Evolutionary conservation across 2,329 filamentous ascomycete genomes (phyloP), one percentile per base, ranked within the genome.

Genomic region (Ascochyta koolunga): DNA sequence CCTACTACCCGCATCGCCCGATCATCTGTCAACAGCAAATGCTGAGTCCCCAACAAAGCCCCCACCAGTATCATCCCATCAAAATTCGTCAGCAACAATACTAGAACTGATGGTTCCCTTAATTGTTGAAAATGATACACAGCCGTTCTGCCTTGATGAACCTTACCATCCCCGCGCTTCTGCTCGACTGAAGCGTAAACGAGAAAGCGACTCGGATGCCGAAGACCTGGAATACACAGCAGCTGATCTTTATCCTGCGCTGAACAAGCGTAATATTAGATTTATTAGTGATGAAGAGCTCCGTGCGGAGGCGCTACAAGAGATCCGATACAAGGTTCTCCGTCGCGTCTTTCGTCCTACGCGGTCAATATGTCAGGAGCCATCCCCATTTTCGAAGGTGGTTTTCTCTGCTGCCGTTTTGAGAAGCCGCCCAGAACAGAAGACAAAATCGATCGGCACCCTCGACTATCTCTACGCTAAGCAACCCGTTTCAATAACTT

Each of bases 131-230:
- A 24, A 46, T 3, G n/a, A 16, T 1, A 37, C 42, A 18, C 42
- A 46, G 24, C 42, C 31, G 1, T 49, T 54, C 18, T 27, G 25
- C 2, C 15, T 24, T 4, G 5, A 32, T 5, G 29, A 36, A 19
- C 15, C 19, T 8, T 54, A 54, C 18, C n/a, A 32, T 1, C 44
- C 44, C 2, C 39, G 13, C 13, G 10, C 27, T 2, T 54, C 51
- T 9, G 16, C 33, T 7, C 16, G 11, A 18, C 11, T 35, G 8
- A 54, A 54, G 35, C 51, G 51, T 10, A 54, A 45, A n/a, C 44
- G 50, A 15, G 16, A 19, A 9, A 4, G 10, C 16, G 1, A 37
- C 35, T 18, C 16, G 2, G 18, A 27, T 1, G 13, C 8, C 3
- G n/a, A 16, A 18, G 22, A 36, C 5, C 2, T 18, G 2, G 37